A percentile compares a stretch with the other conserved stretches of the same genome.
Evolutionary conservation across 257 asterid species (phyloP).

Genomic region (Galeopsis tetrahit): DNA sequence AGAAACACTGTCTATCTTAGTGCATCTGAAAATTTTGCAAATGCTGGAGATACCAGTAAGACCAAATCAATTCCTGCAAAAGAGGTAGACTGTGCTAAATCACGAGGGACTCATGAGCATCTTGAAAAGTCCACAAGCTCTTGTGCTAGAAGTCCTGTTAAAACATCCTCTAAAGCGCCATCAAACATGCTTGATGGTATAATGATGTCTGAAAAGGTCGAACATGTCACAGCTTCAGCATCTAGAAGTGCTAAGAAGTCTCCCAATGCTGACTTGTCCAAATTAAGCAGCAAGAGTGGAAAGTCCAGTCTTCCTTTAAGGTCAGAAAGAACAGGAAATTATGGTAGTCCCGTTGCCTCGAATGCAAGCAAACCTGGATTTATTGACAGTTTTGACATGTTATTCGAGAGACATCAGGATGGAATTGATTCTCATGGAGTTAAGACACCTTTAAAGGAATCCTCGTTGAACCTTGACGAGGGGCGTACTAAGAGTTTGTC

Average conservation of each 20-base stretch:
- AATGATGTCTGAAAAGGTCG: conserved; percentile 36
- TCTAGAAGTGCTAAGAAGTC: conserved; percentile 48
- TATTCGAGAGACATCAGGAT: conserved; percentile 36
- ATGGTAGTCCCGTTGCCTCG: conserved; percentile 38
- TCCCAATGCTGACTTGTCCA: conserved; percentile 42
- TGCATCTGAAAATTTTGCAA: conserved; percentile 38
- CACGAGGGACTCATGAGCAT: conserved; percentile 37
- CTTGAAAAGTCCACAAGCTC: conserved; percentile 42
- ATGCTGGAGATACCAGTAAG: conserved; percentile 37
- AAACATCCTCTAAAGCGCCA: conserved; percentile 39
- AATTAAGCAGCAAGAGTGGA: conserved; percentile 38
- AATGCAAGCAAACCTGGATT: conserved; percentile 33
- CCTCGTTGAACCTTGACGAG: conserved; percentile 39
- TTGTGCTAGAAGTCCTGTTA: conserved; percentile 41
- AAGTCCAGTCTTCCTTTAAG: conserved; percentile 42
- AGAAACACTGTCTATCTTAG: conserved; percentile 39
- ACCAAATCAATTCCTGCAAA: conserved; percentile 41
- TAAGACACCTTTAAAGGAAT: conserved; percentile 40
- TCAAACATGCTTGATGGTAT: conserved; percentile 30
- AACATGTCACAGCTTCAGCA: conserved; percentile 40
- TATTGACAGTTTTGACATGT: conserved; percentile 39
- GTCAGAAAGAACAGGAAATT: conserved; percentile 43
- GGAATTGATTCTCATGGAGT: conserved; percentile 34
- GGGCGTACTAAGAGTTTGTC: conserved; percentile 39
- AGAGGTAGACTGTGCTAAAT: conserved; percentile 34